These are phyloP conservation scores for Blastobotrys capitulatus DNA, from an alignment of 1,139 yeast genomes.

Conservation along the genomic window DNA sequence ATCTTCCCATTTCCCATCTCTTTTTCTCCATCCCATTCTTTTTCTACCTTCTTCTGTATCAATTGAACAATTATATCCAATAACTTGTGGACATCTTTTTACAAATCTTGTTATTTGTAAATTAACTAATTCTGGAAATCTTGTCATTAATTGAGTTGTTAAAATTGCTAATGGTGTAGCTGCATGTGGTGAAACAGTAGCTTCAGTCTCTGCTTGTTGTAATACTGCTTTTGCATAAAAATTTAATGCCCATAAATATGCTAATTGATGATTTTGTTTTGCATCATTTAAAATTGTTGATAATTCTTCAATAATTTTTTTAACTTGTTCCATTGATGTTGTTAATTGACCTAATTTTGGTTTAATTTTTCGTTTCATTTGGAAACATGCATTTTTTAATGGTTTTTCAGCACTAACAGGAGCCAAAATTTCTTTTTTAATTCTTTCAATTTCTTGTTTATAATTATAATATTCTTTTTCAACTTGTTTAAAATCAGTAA, in stretches of 20 bases:
- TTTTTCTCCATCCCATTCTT: constrained; percentile 84
- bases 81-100: constrained; percentile 83
- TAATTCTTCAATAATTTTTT: constrained; percentile 46
- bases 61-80: constrained; percentile 70
- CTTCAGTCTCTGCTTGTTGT: constrained; percentile 91
- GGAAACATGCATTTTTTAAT: constrained; percentile 36
- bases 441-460: constrained; percentile 50
- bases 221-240: constrained; percentile 80
- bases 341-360: constrained; percentile 92
- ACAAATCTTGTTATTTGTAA: constrained; percentile 73
- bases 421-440: constrained; percentile 47
- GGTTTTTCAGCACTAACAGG: constrained; percentile 31
- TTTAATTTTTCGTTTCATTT: constrained; percentile 65
- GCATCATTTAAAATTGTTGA: constrained; percentile 44
- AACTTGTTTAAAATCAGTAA: constrained; percentile 40
- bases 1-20: constrained; percentile 65
- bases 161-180: constrained; percentile 76
- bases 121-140: constrained; percentile 62
- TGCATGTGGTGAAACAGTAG: constrained; percentile 69
- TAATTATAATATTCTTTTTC: constrained; percentile 47
- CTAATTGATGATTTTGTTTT: constrained; percentile 40
- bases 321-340: constrained; percentile 56
- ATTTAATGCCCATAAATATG: constrained; percentile 69
- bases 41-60: constrained; percentile 79
- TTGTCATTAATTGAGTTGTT: constrained; percentile 48